A percentile compares a stretch with the other conserved stretches of the same genome.
Evolutionary conservation across 148 eudicot genomes (phyloP).

Genomic region (Camellia sinensis): DNA sequence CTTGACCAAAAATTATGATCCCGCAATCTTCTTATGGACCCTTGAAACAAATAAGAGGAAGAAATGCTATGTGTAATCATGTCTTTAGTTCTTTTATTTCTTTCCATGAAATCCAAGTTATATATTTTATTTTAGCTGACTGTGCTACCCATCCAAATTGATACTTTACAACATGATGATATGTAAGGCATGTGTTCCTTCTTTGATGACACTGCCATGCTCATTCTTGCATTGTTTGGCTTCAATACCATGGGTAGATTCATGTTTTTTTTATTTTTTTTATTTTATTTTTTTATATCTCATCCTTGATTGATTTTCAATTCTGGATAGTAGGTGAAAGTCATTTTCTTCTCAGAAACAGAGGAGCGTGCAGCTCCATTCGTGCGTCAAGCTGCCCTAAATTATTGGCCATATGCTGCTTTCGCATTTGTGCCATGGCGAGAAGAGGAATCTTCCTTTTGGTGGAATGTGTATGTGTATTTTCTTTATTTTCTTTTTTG

Average conservation of each 20-base stretch:
- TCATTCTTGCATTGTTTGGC: background rate
- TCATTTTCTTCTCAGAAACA: conserved; percentile 75
- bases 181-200: too few species aligned
- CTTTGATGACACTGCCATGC: too few species aligned
- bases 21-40: background rate
- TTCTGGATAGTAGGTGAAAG: conserved; percentile 63
- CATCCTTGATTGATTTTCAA: background rate
- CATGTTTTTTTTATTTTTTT: background rate
- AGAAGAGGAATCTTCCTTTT: conserved; percentile 70
- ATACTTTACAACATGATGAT: too few species aligned
- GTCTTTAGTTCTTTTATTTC: background rate
- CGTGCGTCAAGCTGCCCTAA: conserved; percentile 69
- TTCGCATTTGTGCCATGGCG: conserved; percentile 83
- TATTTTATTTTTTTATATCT: background rate
- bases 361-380: conserved; percentile 90
- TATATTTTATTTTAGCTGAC: background rate
- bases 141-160: too few species aligned
- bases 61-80: background rate
- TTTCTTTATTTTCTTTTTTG: conserved; percentile 4
- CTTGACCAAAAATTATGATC: background rate
- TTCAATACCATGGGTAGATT: background rate
- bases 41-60: background rate
- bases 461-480: conserved; percentile 77
- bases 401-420: conserved; percentile 67
- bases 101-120: background rate